Evolutionary conservation across 495 filamentous ascomycete genomes (phyloP).

Genomic region (Podospora sp.): DNA sequence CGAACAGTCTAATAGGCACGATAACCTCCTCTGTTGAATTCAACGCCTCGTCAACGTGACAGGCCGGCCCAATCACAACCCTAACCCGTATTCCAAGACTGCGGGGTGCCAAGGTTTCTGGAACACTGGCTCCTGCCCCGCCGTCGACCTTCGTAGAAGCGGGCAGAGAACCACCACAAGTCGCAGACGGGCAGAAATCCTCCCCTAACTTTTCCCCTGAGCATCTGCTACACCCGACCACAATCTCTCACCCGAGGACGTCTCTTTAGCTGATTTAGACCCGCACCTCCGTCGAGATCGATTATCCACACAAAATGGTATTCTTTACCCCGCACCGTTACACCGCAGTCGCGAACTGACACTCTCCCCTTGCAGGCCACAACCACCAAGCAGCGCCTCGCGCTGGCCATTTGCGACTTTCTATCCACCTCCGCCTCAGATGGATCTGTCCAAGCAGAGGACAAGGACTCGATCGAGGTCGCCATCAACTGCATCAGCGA

Average conservation of each 20-base stretch:
- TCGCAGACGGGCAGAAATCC: conserved; percentile 11
- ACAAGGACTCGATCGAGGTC: conserved; percentile 88
- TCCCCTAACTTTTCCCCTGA: background rate
- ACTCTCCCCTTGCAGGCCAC: conserved; percentile 35
- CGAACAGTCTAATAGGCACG: no score
- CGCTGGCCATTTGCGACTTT: conserved; percentile 96
- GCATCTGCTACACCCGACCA: background rate
- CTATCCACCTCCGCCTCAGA: conserved; percentile 82
- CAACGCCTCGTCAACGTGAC: no score
- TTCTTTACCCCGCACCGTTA: background rate
- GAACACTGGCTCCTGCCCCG: background rate
- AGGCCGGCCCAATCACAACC: background rate
- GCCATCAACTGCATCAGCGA: conserved; percentile 92
- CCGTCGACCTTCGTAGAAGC: conserved; percentile 8
- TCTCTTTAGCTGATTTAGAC: background rate
- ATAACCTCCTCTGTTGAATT: no score
- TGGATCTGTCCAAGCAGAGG: conserved; percentile 82
- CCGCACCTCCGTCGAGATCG: background rate
- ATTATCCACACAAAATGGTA: conserved; percentile 13
- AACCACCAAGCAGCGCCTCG: conserved; percentile 91
- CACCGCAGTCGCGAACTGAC: conserved; percentile 5
- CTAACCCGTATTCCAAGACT: background rate
- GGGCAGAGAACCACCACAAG: background rate
- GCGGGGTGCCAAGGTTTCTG: conserved; percentile 5
- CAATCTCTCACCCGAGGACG: background rate